Base-by-base conservation (phyloP, 208 protist species). In the Crithidia expoeki region DNA sequence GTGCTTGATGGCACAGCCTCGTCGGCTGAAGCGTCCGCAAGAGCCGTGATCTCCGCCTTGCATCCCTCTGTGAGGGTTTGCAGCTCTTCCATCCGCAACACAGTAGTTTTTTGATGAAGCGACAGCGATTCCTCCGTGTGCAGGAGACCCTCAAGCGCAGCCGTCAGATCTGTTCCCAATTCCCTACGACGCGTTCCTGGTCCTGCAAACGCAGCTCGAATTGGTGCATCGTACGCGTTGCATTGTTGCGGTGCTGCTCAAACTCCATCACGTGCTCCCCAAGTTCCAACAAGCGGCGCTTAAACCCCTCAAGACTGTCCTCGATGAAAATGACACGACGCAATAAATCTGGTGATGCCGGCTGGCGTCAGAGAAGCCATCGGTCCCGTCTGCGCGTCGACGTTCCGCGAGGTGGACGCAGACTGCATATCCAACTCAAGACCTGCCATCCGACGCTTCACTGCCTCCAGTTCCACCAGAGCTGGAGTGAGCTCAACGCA, bases 391-490 rank as follows among this genome's bases (percentile, higher is more conserved):
- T 16, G 34, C 30, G 19, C 21, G 28, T 30, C 17, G 63, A 55
- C 49, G 27, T 19, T 68, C 61, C 21, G 44, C 28, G 17, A 68
- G 70, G 52, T 25, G 52, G 44, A 12, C 14, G 62, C 32, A 12
- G 52, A 56, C 36, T 71, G 56, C 67, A 74, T 23, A 33, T 71
- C 52, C 27, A 75, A 44, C 50, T 89, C 84, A 30, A 84, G 16
- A 25, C 72, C 46, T 0, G 74, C 78, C 19, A 89, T 49, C 14
- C 84, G 70, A 14, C 80, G 76, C 69, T 89, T 85, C 28, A 86
- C 56, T 27, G 80, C 68, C 47, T 89, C 84, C 61, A 89, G 23
- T 36, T 86, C 84, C 1, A 84, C 60, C 38, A 85, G 63, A 11
- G 78, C 74, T 11, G 70, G 76, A 4, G 76, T 38, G 7, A 86